phyloP scores from a whole-genome alignment of 306 rosid species.

The Casuarina glauca region DNA sequence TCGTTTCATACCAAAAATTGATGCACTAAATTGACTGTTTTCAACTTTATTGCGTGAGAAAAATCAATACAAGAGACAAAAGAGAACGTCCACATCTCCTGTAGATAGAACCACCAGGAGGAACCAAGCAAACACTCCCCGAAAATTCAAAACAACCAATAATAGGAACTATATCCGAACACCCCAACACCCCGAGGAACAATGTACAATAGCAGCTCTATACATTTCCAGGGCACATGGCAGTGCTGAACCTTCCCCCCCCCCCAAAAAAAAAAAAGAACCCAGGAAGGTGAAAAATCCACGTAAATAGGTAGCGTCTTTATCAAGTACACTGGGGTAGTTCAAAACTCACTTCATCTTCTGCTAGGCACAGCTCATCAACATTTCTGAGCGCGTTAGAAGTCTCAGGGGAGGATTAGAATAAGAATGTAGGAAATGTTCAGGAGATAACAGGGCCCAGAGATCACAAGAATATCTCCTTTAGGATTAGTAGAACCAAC shows the following conservation, averaged over 20 bases:
- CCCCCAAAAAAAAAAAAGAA: constrained; percentile 7
- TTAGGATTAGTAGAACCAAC: constrained; percentile 84
- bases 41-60: constrained; percentile 34
- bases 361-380: constrained; percentile 29
- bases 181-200: constrained; percentile 23
- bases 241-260: constrained; percentile 5
- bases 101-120: background rate
- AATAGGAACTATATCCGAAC: constrained; percentile 3
- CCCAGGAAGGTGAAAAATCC: constrained; percentile 22
- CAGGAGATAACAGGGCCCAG: constrained; percentile 20
- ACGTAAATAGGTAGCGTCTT: constrained; percentile 24
- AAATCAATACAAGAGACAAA: constrained; percentile 17
- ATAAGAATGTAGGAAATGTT: constrained; percentile 36
- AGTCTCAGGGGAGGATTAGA: constrained; percentile 36
- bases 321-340: constrained; percentile 12
- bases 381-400: constrained; percentile 26
- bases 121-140: background rate
- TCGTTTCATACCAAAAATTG: background rate
- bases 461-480: constrained; percentile 79
- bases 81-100: constrained; percentile 5
- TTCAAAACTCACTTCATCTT: constrained; percentile 34
- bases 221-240: constrained; percentile 25
- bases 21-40: background rate
- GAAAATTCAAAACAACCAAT: constrained; percentile 17
- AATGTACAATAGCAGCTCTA: constrained; percentile 35